A percentile compares a stretch with the other conserved stretches of the same genome.
phyloP scores from a whole-genome alignment of 2,329 filamentous ascomycete genomes.

The Penicillium polonicum region DNA sequence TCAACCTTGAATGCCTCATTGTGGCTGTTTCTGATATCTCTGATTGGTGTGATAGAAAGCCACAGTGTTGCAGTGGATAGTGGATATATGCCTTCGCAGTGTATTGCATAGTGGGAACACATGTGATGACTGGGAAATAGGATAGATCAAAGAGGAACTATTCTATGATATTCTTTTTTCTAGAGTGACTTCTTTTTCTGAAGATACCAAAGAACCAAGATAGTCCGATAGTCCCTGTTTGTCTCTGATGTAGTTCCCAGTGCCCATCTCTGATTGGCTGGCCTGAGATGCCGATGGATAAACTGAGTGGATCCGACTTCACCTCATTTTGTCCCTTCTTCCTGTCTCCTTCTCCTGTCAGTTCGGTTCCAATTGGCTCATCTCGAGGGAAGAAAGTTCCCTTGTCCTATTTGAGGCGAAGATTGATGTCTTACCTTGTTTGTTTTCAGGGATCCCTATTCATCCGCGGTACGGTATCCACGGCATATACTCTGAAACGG shows the following conservation, averaged over 20 bases:
- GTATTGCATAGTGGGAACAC: no score
- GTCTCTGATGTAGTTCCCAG: neutral
- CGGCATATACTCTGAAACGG: neutral
- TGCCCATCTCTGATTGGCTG: neutral
- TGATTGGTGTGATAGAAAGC: neutral
- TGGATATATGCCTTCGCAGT: neutral
- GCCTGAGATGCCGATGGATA: conserved; percentile 1
- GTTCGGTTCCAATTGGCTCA: neutral
- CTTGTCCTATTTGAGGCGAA: neutral
- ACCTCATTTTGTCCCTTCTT: neutral
- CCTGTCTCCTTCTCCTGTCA: neutral
- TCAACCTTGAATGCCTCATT: neutral
- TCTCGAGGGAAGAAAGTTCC: neutral
- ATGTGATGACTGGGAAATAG: neutral
- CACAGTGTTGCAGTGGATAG: neutral
- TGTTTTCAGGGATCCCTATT: neutral
- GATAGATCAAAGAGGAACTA: neutral
- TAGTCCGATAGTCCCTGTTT: no score
- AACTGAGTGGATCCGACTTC: neutral
- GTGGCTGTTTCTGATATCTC: neutral
- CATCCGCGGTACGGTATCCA: neutral
- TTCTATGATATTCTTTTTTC: neutral
- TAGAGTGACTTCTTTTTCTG: no score
- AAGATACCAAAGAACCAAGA: neutral
- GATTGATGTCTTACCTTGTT: neutral